Base-by-base conservation (phyloP, 2,329 filamentous ascomycete species). In the Penicillium sp. region DNA sequence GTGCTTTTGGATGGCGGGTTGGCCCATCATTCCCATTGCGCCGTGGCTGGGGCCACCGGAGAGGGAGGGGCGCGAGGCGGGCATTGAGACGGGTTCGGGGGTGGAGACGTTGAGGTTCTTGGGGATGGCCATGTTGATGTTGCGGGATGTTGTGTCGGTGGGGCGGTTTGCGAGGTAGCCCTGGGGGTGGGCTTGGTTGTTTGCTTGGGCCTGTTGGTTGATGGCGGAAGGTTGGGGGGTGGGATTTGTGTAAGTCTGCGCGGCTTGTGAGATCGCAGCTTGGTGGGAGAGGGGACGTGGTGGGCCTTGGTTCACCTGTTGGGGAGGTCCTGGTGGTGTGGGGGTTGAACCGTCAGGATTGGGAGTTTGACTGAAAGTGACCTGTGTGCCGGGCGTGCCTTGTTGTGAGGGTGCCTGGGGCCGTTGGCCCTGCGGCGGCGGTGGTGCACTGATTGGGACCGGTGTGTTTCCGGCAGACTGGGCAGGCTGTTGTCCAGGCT, bases 1-100 rank as follows among this genome's bases (percentile, higher is more conserved):
- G 43, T 91, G 85, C 68, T 92, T 92, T 52, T 87, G 80, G 57
- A 97, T 83, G 2, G 91, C 90, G 0, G 94, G 92, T 67, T 96
- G 92, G 48, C 88, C 87, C 83, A 97, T 90, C 47, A 94, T 87
- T 49, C 92, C 92, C 49, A 89, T 89, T 1, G 89, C 83, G 6
- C 86, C 86, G 59, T 89, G 90, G 49, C 85, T 87, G 16, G 86
- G 82, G 21, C 92, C 92, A 47, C 89, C 89, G 16, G 86, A 87
- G 67, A 94, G 83, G 0, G 93, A 96, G n/a, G 94, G 94, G 7
- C 94, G 87, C 10, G 76, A 84, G 69, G 77, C 84, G 60, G 75
- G 85, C 86, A 93, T 87, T 10, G 82, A 73, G 21, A 96, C 92
- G 2, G 92, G 87, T 57, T 86, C 83, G 4, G 91, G 90, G 42